Conservation (phyloP, 1,284 basidiomycete species). For the Trametes hirsuta region DNA sequence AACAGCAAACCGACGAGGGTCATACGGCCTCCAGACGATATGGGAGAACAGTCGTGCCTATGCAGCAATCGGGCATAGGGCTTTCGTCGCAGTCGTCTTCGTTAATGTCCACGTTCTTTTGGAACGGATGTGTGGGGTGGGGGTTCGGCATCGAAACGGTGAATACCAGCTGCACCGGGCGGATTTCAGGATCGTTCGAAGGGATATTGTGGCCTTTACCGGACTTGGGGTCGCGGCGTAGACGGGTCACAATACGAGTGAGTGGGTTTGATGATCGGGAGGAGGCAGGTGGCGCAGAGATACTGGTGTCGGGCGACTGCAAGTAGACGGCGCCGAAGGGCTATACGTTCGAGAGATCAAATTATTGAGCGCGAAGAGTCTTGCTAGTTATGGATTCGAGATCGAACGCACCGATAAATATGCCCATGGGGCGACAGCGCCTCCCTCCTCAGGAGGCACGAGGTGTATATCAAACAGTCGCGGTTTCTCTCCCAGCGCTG, state of each 20-base stretch:
- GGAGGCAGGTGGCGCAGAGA: slow-evolving; percentile 20
- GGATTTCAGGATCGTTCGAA: neutral
- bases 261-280: slow-evolving; percentile 12
- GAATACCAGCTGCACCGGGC: slow-evolving; percentile 21
- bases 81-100: slow-evolving; percentile 6
- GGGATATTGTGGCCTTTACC: slow-evolving; percentile 6
- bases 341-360: neutral
- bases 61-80: slow-evolving; percentile 24
- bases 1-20: neutral
- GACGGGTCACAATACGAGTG: slow-evolving; percentile 1
- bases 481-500: slow-evolving; percentile 1
- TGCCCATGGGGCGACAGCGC: neutral
- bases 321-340: slow-evolving; percentile 20
- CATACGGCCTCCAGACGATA: slow-evolving; percentile 6
- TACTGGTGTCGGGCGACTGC: slow-evolving; percentile 14
- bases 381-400: neutral
- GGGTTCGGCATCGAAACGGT: slow-evolving; percentile 18
- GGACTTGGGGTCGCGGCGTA: slow-evolving; percentile 3
- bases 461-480: neutral
- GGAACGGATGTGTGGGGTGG: neutral
- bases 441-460: neutral
- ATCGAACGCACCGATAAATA: slow-evolving; percentile 1
- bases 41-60: slow-evolving; percentile 17
- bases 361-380: neutral
- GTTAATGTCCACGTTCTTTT: neutral